Base-by-base conservation (phyloP, 345 rosid species). In the Bruguiera parviflora region DNA sequence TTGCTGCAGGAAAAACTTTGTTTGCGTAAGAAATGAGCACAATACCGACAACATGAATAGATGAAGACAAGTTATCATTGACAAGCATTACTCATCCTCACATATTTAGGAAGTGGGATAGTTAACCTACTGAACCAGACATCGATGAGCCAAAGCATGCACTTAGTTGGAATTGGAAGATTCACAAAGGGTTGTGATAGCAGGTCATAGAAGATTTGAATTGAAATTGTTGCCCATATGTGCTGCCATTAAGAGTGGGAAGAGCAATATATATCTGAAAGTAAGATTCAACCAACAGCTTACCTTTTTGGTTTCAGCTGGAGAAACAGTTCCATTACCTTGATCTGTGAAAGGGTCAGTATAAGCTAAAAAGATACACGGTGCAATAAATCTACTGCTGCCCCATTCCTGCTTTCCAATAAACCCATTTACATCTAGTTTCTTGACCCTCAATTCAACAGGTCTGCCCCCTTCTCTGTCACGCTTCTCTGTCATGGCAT, bases 401-500 rank as follows among this genome's bases (percentile, higher is more conserved):
- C 92, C 97, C 83, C 76, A 80, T 6, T 85, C 92, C 77, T 85
- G 92, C 70, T 83, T 83, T 29, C 83, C 93, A 43, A 65, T 18
- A 72, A 82, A 93, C 51, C 94, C 97, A 58, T 80, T 67, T 58
- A 63, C 64, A 56, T 79, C 89, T 33, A 79, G 11, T 52, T 87
- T 84, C 78, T 79, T 75, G 27, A 93, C 73, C 10, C 78, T 78
- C 59, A 91, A 67, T 19, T 83, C 91, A 9, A 89, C 62, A 8
- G 97, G 96, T 68, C 82, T 86, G 28, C 98, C 94, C 11, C 98
- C 98, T 89, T 93, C 98, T 79, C 97, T 84, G 61, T 93, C 97
- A 35, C 57, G 77, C 80, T 86, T 89, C 73, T 32, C 97, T 83
- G 92, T 63, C 39, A 75, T 77, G 25, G 37, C 67, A 47, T 19